phyloP scores from a whole-genome alignment of 768 basidiomycete genomes.

The Suillus luteus region DNA sequence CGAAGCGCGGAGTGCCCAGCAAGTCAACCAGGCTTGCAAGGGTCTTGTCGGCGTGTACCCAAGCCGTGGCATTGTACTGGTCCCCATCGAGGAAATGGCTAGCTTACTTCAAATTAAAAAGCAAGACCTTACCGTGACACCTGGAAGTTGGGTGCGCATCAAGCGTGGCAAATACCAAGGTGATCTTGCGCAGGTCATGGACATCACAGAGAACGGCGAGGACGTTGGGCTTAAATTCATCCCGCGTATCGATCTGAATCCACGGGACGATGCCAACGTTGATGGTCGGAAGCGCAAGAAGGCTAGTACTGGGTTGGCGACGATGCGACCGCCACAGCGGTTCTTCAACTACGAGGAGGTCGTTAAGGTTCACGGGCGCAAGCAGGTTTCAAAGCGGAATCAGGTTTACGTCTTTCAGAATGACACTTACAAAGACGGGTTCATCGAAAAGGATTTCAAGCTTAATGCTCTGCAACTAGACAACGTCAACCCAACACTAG shows the following conservation, averaged over 20 bases:
- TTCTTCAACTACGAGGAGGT: conserved; percentile 96
- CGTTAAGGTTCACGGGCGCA: conserved; percentile 79
- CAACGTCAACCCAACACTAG: conserved; percentile 91
- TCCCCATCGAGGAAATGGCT: conserved; percentile 98
- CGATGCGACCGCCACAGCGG: conserved; percentile 86
- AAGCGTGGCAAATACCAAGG: conserved; percentile 92
- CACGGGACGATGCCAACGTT: conserved; percentile 72
- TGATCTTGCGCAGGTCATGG: conserved; percentile 94
- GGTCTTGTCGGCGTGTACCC: conserved; percentile 94
- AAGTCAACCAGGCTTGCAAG: conserved; percentile 81
- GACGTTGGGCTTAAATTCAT: conserved; percentile 92
- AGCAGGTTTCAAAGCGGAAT: conserved; percentile 72
- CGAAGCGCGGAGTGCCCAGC: conserved; percentile 85
- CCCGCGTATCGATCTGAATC: conserved; percentile 96
- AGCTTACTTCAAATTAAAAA: conserved; percentile 95
- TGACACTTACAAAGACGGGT: conserved; percentile 93
- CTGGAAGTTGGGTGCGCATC: conserved; percentile 94
- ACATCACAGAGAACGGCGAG: conserved; percentile 91
- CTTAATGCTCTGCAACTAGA: conserved; percentile 76
- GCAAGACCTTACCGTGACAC: conserved; percentile 80
- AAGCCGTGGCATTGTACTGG: conserved; percentile 77
- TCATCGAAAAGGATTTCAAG: conserved; percentile 95
- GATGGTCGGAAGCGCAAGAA: conserved; percentile 83
- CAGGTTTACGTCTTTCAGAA: conserved; percentile 84
- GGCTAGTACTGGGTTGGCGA: conserved; percentile 43